Percentiles rank a stretch among this genome's conserved stretches.
Evolutionary conservation across 768 basidiomycete genomes (phyloP).

Genomic region (Tephrocybe sp.): DNA sequence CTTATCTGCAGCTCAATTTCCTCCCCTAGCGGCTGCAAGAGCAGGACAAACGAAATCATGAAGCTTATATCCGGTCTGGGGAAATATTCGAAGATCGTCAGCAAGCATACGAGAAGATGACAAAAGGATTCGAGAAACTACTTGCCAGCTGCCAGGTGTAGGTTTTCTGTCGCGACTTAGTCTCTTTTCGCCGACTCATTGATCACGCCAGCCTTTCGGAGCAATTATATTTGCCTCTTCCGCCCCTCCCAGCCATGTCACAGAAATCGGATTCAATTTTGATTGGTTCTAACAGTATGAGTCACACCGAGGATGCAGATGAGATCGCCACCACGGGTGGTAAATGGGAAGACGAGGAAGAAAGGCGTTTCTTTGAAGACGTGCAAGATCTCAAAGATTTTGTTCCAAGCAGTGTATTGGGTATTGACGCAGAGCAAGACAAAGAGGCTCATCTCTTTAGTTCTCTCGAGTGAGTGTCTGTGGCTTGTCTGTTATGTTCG

Average conservation of each 20-base stretch:
- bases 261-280: constrained; percentile 81
- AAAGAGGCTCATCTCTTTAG: constrained; percentile 55
- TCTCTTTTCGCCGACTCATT: constrained; percentile 12
- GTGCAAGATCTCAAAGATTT: constrained; percentile 88
- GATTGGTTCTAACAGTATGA: constrained; percentile 52
- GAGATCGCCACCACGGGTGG: constrained; percentile 58
- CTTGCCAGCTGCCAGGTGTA: constrained; percentile 86
- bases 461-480: constrained; percentile 60
- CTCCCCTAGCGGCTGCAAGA: constrained; percentile 82
- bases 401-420: constrained; percentile 84
- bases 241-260: constrained; percentile 76
- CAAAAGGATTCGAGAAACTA: constrained; percentile 90
- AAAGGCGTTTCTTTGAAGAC: constrained; percentile 90
- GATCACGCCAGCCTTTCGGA: constrained; percentile 71
- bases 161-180: constrained; percentile 19
- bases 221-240: constrained; percentile 78
- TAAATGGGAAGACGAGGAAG: constrained; percentile 99
- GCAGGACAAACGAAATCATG: constrained; percentile 94
- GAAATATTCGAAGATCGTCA: constrained; percentile 99
- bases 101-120: constrained; percentile 99
- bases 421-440: constrained; percentile 54
- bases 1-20: neutral
- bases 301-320: constrained; percentile 48
- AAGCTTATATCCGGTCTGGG: constrained; percentile 98
- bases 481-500: neutral